Evolutionary conservation across 1,284 basidiomycete genomes (phyloP).

Genomic region (Ustilago hordei): DNA sequence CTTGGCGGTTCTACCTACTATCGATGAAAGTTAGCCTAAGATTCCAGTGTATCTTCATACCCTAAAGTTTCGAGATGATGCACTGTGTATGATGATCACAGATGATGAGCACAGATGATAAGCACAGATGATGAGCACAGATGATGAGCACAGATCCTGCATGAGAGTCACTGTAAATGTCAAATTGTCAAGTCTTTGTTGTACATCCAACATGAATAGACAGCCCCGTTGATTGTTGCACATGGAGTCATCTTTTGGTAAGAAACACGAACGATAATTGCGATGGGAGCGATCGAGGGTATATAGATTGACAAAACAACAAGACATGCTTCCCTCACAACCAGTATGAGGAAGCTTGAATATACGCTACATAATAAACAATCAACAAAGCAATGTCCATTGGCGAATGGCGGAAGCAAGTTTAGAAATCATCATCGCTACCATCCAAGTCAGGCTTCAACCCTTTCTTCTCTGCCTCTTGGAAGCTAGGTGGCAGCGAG

Average conservation of each 20-base stretch:
- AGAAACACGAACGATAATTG: too few relatives aligned
- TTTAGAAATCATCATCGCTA: slow-evolving; percentile 30
- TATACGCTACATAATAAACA: neutral
- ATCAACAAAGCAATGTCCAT: neutral
- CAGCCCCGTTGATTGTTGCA: too few relatives aligned
- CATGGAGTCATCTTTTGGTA: too few relatives aligned
- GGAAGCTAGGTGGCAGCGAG: neutral
- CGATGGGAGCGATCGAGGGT: neutral
- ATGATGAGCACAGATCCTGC: too few relatives aligned
- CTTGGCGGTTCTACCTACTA: neutral
- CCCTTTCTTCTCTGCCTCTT: neutral
- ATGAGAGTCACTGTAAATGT: too few relatives aligned
- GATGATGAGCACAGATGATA: too few relatives aligned
- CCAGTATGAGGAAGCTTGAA: neutral
- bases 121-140: too few relatives aligned
- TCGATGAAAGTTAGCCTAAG: neutral
- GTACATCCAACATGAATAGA: too few relatives aligned
- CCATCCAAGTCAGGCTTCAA: slow-evolving; percentile 5
- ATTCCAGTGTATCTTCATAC: neutral
- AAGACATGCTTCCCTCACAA: neutral
- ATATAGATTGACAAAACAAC: neutral
- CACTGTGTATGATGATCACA: neutral
- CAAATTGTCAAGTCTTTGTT: too few relatives aligned
- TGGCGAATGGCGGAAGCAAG: neutral
- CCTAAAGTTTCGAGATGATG: neutral